These are phyloP conservation scores for Backusella mclennaniae DNA, from an alignment of 192 early-diverging fungal species.

Conservation along the genomic window DNA sequence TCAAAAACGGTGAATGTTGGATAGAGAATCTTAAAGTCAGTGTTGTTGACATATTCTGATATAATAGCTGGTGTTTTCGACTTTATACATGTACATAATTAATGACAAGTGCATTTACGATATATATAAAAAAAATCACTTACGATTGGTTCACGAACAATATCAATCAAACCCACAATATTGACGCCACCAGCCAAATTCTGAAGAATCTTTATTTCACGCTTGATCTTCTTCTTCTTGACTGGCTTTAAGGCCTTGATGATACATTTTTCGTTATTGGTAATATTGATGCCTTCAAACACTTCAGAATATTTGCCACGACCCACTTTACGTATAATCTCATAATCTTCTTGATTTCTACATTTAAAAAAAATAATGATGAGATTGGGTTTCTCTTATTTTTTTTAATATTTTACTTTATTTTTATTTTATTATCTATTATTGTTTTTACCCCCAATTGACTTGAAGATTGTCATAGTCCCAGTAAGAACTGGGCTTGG, in stretches of 20 bases:
- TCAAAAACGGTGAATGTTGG: constrained; percentile 93
- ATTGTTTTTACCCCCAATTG: constrained; percentile 76
- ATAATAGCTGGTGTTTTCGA: constrained; percentile 96
- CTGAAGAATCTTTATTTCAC: constrained; percentile 98
- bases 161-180: constrained; percentile 87
- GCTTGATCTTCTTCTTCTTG: constrained; percentile 99
- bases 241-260: constrained; percentile 99
- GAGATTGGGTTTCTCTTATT: neutral
- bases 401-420: no score
- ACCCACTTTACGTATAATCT: constrained; percentile 96
- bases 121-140: neutral
- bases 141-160: constrained; percentile 93
- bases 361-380: neutral
- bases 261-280: constrained; percentile 85
- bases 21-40: constrained; percentile 96
- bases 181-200: constrained; percentile 95
- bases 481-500: constrained; percentile 87
- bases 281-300: constrained; percentile 96
- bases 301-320: constrained; percentile 99
- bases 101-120: neutral
- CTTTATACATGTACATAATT: constrained; percentile 31
- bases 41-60: constrained; percentile 97
- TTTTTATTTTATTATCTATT: no score
- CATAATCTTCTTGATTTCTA: constrained; percentile 88
- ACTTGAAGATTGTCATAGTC: constrained; percentile 95